These are phyloP conservation scores for Boletellus emodensis DNA, from an alignment of 768 basidiomycete species.

Conservation along the genomic window DNA sequence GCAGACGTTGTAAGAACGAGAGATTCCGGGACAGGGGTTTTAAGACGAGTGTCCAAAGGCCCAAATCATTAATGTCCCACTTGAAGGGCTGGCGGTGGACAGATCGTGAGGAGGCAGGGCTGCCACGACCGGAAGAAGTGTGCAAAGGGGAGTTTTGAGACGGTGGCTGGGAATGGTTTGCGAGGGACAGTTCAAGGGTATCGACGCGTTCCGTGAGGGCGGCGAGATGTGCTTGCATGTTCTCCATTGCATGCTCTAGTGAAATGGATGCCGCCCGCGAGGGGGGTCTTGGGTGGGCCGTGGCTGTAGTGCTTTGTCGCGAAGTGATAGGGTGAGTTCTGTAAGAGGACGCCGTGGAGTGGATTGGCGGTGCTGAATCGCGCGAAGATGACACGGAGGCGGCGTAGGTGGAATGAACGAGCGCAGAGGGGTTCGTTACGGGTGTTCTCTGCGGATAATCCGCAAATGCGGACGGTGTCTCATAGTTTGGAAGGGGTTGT, in stretches of 20 bases:
- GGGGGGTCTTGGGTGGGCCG: slow-evolving; percentile 37
- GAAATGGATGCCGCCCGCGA: slow-evolving; percentile 32
- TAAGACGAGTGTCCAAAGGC: slow-evolving; percentile 75
- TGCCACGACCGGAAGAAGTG: slow-evolving; percentile 39
- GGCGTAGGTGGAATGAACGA: slow-evolving; percentile 35
- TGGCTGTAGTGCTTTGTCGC: slow-evolving; percentile 33
- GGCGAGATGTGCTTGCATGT: slow-evolving; percentile 75
- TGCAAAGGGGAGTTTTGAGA: slow-evolving; percentile 41
- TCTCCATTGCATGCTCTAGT: slow-evolving; percentile 75
- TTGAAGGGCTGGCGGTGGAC: slow-evolving; percentile 29
- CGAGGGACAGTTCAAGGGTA: slow-evolving; percentile 47
- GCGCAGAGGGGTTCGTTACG: slow-evolving; percentile 36
- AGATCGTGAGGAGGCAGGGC: slow-evolving; percentile 34
- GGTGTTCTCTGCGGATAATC: slow-evolving; percentile 37
- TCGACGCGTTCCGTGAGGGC: slow-evolving; percentile 84
- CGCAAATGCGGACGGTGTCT: slow-evolving; percentile 72
- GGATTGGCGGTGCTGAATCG: slow-evolving; percentile 36
- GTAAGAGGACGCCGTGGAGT: slow-evolving; percentile 36
- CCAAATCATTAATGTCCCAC: slow-evolving; percentile 79
- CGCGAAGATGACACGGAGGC: slow-evolving; percentile 38
- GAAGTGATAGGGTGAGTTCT: slow-evolving; percentile 33
- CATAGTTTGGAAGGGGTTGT: slow-evolving; percentile 71
- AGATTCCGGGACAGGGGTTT: slow-evolving; percentile 57
- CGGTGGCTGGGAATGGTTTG: slow-evolving; percentile 26
- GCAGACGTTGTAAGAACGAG: slow-evolving; percentile 44